Conservation (phyloP, 768 basidiomycete species). For the Russula vinacea region DNA sequence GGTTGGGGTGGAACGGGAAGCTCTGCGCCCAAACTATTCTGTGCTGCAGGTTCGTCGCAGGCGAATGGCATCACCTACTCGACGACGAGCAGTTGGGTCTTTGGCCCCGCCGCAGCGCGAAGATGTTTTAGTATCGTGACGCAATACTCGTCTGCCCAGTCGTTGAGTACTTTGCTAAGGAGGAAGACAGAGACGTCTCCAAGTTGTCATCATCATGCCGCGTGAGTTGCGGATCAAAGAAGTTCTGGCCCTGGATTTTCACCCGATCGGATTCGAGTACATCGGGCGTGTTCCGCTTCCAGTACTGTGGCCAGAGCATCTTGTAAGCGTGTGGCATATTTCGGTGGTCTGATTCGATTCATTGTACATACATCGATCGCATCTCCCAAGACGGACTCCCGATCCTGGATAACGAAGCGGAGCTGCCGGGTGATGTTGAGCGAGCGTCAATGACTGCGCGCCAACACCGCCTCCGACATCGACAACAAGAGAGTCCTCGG, state of each 20-base stretch:
- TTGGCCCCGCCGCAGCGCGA: conserved; percentile 23
- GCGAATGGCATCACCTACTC: conserved; percentile 32
- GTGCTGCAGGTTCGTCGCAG: conserved; percentile 27
- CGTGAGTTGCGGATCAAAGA: too few species aligned
- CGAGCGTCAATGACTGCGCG: conserved; percentile 14
- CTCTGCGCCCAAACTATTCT: conserved; percentile 24
- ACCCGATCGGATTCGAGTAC: too few species aligned
- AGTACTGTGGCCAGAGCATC: too few species aligned
- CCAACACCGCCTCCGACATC: conserved; percentile 21
- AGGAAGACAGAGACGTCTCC: conserved; percentile 9
- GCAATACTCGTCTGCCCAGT: conserved; percentile 37
- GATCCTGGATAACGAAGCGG: conserved; percentile 18
- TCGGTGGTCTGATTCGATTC: too few species aligned
- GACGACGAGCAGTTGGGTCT: conserved; percentile 33
- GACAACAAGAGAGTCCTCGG: conserved; percentile 14
- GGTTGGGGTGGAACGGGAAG: conserved; percentile 29
- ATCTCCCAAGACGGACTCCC: too few species aligned
- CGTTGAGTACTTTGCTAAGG: neutral
- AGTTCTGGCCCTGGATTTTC: too few species aligned
- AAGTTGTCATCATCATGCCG: too few species aligned
- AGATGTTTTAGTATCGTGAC: conserved; percentile 9
- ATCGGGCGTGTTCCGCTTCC: too few species aligned
- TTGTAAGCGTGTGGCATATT: too few species aligned
- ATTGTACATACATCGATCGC: too few species aligned
- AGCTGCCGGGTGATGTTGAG: neutral